Evolutionary conservation across 495 filamentous ascomycete species (phyloP).

Genomic region (Ascobolus immersus): DNA sequence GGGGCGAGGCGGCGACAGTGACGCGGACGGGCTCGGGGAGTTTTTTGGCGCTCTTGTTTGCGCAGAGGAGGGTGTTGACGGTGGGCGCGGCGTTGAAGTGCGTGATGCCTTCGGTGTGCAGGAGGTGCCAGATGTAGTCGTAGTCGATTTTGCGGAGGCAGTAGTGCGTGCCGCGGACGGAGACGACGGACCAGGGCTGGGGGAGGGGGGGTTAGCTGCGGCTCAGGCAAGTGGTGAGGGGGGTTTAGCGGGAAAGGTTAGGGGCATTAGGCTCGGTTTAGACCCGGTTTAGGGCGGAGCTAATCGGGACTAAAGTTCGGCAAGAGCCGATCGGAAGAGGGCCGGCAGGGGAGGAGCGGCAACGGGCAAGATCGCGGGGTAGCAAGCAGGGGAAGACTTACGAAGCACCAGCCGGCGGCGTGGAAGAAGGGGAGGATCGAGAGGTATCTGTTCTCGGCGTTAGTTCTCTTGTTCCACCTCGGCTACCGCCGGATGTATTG

Average conservation of each 20-base stretch:
- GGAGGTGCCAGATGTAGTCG: constrained; percentile 60
- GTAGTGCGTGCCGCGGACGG: constrained; percentile 79
- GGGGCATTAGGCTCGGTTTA: too few species aligned
- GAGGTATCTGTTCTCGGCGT: constrained; percentile 9
- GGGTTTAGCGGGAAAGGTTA: too few species aligned
- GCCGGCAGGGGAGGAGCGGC: too few species aligned
- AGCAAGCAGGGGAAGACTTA: constrained; percentile 16
- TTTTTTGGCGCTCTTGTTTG: constrained; percentile 37
- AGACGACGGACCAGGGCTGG: constrained; percentile 79
- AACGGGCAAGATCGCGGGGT: constrained; percentile 13
- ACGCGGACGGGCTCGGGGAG: constrained; percentile 53
- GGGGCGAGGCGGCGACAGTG: constrained; percentile 78
- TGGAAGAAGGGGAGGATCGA: constrained; percentile 35
- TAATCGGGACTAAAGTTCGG: too few species aligned
- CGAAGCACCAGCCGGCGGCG: constrained; percentile 71
- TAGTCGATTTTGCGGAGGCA: constrained; percentile 91
- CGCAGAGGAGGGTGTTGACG: constrained; percentile 81
- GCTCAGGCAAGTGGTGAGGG: too few species aligned
- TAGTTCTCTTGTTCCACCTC: background rate
- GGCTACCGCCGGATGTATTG: background rate
- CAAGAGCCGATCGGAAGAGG: too few species aligned
- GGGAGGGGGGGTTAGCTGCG: too few species aligned
- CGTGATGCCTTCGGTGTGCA: constrained; percentile 63
- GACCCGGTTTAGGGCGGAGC: too few species aligned
- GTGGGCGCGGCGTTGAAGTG: constrained; percentile 94